These are phyloP conservation scores for Fraxinus anomala DNA, from an alignment of 257 asterid species.

Conservation along the genomic window DNA sequence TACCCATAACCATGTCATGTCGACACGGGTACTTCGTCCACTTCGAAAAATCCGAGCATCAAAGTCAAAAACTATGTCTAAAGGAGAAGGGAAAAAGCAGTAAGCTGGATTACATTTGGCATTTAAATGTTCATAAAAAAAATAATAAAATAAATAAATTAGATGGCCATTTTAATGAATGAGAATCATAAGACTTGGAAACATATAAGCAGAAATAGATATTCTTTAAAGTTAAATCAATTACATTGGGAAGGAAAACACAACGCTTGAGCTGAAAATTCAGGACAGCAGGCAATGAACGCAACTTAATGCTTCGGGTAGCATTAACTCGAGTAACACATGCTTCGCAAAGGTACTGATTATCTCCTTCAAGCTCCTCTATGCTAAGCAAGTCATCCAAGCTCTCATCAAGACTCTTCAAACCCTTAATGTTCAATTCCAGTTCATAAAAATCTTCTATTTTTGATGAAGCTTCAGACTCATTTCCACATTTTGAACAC, in stretches of 20 bases:
- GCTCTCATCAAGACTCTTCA: constrained; percentile 85
- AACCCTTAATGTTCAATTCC: constrained; percentile 93
- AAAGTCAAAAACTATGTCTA: not conserved
- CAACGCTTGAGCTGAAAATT: constrained; percentile 98
- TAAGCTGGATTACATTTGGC: not conserved
- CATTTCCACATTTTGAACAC: constrained; percentile 93
- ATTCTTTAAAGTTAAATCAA: constrained; percentile 21
- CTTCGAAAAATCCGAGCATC: too few relatives aligned
- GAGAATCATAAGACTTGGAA: constrained; percentile 14
- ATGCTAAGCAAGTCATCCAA: constrained; percentile 83
- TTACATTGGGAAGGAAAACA: constrained; percentile 95
- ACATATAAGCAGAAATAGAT: constrained; percentile 21
- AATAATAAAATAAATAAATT: constrained; percentile 2
- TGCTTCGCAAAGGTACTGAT: constrained; percentile 81
- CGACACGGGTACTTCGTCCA: too few relatives aligned
- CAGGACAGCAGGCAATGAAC: constrained; percentile 84
- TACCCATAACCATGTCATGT: too few relatives aligned
- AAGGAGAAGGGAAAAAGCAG: not conserved
- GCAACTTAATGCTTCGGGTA: constrained; percentile 89
- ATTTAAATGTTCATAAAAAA: constrained; percentile 6
- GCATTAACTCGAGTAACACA: constrained; percentile 95
- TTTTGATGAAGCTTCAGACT: constrained; percentile 91
- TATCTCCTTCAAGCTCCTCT: constrained; percentile 96
- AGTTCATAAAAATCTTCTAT: constrained; percentile 92
- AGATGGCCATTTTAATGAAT: constrained; percentile 22